Conservation (phyloP, 257 asterid genomes). For the Solanum etuberosum region DNA sequence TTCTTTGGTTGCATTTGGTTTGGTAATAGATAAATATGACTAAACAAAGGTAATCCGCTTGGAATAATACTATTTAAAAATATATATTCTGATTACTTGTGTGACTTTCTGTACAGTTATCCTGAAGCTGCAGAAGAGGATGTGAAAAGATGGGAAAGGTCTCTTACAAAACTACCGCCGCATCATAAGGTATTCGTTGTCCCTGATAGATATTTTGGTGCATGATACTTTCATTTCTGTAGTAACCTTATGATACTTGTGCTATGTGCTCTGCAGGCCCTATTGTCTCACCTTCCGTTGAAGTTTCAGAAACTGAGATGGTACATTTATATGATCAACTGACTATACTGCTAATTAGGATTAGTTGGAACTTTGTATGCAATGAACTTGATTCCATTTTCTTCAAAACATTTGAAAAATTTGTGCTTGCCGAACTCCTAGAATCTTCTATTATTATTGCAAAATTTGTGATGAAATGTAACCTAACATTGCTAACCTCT, state of each 20-base stretch:
- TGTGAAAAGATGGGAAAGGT: slow-evolving; percentile 71
- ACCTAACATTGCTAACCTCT: background rate
- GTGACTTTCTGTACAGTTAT: slow-evolving; percentile 40
- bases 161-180: slow-evolving; percentile 50
- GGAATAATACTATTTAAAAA: background rate
- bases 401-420: background rate
- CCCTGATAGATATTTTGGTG: background rate
- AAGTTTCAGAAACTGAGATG: slow-evolving; percentile 83
- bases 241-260: background rate
- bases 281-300: slow-evolving; percentile 60
- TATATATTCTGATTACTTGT: background rate
- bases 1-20: background rate
- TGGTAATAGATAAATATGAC: background rate
- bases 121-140: slow-evolving; percentile 96
- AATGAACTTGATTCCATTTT: background rate
- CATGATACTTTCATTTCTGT: background rate
- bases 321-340: slow-evolving; percentile 23
- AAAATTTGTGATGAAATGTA: background rate
- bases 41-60: background rate
- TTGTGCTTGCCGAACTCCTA: background rate
- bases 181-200: slow-evolving; percentile 60
- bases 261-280: slow-evolving; percentile 50
- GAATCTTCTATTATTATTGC: background rate
- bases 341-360: background rate
- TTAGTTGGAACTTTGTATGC: background rate